phyloP scores from a whole-genome alignment of 768 basidiomycete species.

The Suillus tomentosus region DNA sequence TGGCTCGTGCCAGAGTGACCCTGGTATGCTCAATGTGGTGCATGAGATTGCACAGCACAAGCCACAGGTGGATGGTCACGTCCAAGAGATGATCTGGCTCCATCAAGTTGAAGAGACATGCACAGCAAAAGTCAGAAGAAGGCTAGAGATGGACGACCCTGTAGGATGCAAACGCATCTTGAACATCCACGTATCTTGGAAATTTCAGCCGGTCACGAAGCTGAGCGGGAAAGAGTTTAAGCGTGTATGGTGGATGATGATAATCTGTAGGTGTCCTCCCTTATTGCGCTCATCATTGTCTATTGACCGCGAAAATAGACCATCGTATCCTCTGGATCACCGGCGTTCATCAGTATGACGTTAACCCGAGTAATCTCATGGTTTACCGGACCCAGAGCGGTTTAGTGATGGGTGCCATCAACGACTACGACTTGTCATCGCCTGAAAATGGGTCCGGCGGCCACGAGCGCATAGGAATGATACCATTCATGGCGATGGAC shows the following conservation, averaged over 20 bases:
- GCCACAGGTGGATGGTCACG: background rate
- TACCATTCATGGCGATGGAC: constrained; percentile 39
- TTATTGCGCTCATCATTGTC: background rate
- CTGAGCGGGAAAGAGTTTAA: background rate
- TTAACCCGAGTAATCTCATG: constrained; percentile 36
- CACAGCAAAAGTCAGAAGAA: background rate
- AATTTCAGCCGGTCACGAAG: background rate
- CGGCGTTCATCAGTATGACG: constrained; percentile 32
- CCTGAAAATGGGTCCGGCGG: constrained; percentile 13
- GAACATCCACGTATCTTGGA: constrained; percentile 1
- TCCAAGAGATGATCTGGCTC: constrained; percentile 6
- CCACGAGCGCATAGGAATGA: constrained; percentile 26
- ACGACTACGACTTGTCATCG: constrained; percentile 32
- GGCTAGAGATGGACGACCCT: background rate
- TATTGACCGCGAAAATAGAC: constrained; percentile 17
- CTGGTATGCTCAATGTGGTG: background rate
- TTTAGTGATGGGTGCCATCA: constrained; percentile 26
- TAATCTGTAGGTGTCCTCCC: background rate
- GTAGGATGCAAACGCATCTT: constrained; percentile 11
- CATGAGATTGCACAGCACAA: background rate
- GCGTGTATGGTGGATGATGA: background rate
- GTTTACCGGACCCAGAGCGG: constrained; percentile 17
- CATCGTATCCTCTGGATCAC: constrained; percentile 30
- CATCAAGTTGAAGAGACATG: background rate
- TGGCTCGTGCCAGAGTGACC: background rate